A percentile compares a stretch with the other conserved stretches of the same genome.
phyloP scores from a whole-genome alignment of 2,329 filamentous ascomycete species.

The Tolypocladium guangdongense region DNA sequence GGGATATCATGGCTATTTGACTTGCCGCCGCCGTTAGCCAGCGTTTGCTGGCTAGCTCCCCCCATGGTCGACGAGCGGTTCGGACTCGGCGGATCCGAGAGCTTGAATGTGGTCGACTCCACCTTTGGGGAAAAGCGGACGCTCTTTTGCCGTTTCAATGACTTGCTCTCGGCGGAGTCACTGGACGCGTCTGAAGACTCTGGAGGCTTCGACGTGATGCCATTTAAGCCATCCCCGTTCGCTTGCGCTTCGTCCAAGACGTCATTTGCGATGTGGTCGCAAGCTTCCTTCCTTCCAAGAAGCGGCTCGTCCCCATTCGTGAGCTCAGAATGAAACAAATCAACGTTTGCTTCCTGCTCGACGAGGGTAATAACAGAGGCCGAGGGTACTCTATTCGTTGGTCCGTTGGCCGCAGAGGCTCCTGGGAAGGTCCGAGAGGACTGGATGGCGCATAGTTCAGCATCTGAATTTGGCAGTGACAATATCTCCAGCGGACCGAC shows the following conservation, averaged over 20 bases:
- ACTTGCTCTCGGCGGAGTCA: conserved; percentile 10
- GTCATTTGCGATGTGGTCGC: not conserved
- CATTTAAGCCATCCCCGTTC: not conserved
- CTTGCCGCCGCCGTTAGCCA: conserved; percentile 9
- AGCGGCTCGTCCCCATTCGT: not conserved
- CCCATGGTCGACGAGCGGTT: conserved; percentile 14
- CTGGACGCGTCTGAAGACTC: conserved; percentile 8
- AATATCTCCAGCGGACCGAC: conserved; percentile 36
- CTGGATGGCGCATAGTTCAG: conserved; percentile 15
- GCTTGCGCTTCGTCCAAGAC: not conserved
- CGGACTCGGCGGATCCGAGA: conserved; percentile 40
- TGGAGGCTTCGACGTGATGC: not conserved
- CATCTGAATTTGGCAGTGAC: conserved; percentile 43
- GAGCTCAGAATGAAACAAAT: not conserved
- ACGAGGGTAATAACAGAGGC: not conserved
- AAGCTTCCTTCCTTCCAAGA: not conserved
- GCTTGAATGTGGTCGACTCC: conserved; percentile 50
- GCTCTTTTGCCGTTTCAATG: conserved; percentile 43
- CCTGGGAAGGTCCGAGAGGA: not conserved
- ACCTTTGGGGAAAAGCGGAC: conserved; percentile 61
- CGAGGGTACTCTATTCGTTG: not conserved
- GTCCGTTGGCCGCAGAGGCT: not conserved
- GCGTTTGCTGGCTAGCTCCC: conserved; percentile 10
- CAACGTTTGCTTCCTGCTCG: not conserved
- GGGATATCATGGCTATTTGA: conserved; percentile 4